These are phyloP conservation scores for Santalum album DNA, from an alignment of 164 flowering plant species.

Conservation along the genomic window DNA sequence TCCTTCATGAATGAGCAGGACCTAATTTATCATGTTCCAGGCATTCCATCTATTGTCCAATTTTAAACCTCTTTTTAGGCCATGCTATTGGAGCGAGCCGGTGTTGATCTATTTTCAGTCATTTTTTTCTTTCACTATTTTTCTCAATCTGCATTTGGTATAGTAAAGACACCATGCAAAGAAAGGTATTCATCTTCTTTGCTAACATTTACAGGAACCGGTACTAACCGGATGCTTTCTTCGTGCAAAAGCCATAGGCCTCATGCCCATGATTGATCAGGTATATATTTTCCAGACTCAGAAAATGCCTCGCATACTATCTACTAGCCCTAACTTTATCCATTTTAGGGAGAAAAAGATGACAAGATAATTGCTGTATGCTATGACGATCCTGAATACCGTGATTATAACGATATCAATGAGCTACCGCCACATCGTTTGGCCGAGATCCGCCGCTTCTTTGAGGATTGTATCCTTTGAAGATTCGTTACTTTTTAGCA, in stretches of 20 bases:
- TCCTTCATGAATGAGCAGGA: no score
- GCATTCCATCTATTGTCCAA: no score
- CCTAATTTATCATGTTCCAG: no score
- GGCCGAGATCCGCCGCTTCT: slow-evolving; percentile 80
- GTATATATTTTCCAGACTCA: slow-evolving; percentile 13
- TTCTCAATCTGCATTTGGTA: no score
- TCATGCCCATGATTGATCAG: slow-evolving; percentile 93
- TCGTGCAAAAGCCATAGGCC: slow-evolving; percentile 76
- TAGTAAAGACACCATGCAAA: no score
- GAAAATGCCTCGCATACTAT: background rate
- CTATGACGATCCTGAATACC: slow-evolving; percentile 85
- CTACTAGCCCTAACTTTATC: slow-evolving; percentile 5
- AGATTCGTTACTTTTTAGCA: background rate
- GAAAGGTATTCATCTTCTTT: slow-evolving; percentile 1
- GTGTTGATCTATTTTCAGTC: no score
- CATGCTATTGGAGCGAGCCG: no score
- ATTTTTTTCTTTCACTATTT: no score
- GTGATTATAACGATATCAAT: slow-evolving; percentile 66
- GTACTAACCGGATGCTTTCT: slow-evolving; percentile 80
- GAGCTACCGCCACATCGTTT: slow-evolving; percentile 84
- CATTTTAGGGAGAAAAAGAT: slow-evolving; percentile 68
- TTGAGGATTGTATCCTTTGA: slow-evolving; percentile 76
- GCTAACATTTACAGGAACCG: slow-evolving; percentile 45
- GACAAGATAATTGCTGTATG: slow-evolving; percentile 87
- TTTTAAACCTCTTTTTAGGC: no score